A percentile compares a stretch with the other conserved stretches of the same genome.
phyloP scores from a whole-genome alignment of 2,329 filamentous ascomycete genomes.

The Trichophyton benhamiae region DNA sequence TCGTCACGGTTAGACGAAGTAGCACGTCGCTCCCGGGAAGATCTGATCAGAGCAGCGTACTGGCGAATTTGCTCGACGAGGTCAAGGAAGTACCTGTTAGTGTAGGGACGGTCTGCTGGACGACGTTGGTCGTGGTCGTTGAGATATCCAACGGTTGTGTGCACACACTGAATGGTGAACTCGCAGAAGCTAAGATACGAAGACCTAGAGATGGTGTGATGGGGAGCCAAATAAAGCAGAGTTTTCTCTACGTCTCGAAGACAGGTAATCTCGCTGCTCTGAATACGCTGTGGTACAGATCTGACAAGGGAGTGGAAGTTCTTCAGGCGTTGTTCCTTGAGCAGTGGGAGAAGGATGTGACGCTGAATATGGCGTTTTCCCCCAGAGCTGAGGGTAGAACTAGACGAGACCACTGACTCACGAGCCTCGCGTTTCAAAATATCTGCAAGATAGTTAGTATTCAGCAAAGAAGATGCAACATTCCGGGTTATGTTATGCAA shows the following conservation, averaged over 20 bases:
- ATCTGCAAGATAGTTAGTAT: slow-evolving; percentile 3
- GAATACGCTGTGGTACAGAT: slow-evolving; percentile 66
- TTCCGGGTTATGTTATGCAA: slow-evolving; percentile 19
- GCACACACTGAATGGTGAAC: slow-evolving; percentile 77
- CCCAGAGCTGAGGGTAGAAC: slow-evolving; percentile 52
- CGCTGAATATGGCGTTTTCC: slow-evolving; percentile 69
- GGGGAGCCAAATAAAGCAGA: slow-evolving; percentile 72
- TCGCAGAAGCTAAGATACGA: slow-evolving; percentile 83
- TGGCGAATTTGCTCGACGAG: slow-evolving; percentile 84
- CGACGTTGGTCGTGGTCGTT: slow-evolving; percentile 76
- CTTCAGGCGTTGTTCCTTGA: slow-evolving; percentile 59
- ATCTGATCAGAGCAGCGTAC: slow-evolving; percentile 74
- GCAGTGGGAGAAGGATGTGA: slow-evolving; percentile 64
- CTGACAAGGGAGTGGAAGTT: slow-evolving; percentile 70
- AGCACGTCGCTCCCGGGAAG: slow-evolving; percentile 51
- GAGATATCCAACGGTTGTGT: slow-evolving; percentile 75
- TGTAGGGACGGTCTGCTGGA: slow-evolving; percentile 78
- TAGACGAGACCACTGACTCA: slow-evolving; percentile 37
- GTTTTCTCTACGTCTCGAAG: slow-evolving; percentile 91
- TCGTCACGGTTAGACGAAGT: slow-evolving; percentile 27
- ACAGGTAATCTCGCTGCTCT: slow-evolving; percentile 74
- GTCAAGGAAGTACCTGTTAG: slow-evolving; percentile 93
- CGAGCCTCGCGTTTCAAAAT: slow-evolving; percentile 19
- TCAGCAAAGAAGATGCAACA: slow-evolving; percentile 31
- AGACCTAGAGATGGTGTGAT: slow-evolving; percentile 54